These are phyloP conservation scores for Suillus discolor DNA, from an alignment of 768 basidiomycete species.

Conservation along the genomic window DNA sequence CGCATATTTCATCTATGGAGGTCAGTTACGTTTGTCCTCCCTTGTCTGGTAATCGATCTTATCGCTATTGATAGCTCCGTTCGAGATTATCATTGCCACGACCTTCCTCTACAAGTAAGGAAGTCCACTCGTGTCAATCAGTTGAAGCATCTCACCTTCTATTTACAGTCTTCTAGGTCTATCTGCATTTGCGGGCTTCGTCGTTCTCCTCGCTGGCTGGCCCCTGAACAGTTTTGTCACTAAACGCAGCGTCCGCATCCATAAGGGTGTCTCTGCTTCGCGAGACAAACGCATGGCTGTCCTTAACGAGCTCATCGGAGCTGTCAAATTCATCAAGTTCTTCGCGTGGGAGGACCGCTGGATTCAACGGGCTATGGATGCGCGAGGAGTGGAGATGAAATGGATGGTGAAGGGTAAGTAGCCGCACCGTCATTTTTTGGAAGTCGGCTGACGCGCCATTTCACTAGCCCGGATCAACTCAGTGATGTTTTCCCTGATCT, in stretches of 20 bases:
- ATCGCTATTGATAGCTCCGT: slow-evolving; percentile 49
- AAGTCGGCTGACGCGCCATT: neutral
- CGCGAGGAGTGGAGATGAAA: slow-evolving; percentile 59
- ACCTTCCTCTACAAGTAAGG: slow-evolving; percentile 75
- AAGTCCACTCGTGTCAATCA: neutral
- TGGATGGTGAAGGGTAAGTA: slow-evolving; percentile 8
- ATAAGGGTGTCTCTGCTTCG: slow-evolving; percentile 34
- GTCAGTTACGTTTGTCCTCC: slow-evolving; percentile 33
- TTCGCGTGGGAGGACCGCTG: slow-evolving; percentile 47
- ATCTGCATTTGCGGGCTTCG: slow-evolving; percentile 71
- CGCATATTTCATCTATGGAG: slow-evolving; percentile 68
- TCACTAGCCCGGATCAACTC: slow-evolving; percentile 66
- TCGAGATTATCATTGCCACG: slow-evolving; percentile 75
- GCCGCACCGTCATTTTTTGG: neutral
- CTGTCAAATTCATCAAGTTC: slow-evolving; percentile 45
- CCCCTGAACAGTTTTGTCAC: slow-evolving; percentile 45
- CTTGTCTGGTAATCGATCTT: neutral
- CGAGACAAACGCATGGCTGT: slow-evolving; percentile 47
- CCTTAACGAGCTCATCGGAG: slow-evolving; percentile 47
- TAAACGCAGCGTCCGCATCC: slow-evolving; percentile 39
- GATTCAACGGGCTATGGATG: slow-evolving; percentile 43
- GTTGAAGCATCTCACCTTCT: neutral
- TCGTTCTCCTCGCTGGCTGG: slow-evolving; percentile 53
- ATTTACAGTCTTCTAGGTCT: slow-evolving; percentile 56
- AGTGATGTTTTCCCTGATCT: slow-evolving; percentile 70